These are phyloP conservation scores for Suhomyces sp. DNA, from an alignment of 805 yeast genomes.

Conservation along the genomic window DNA sequence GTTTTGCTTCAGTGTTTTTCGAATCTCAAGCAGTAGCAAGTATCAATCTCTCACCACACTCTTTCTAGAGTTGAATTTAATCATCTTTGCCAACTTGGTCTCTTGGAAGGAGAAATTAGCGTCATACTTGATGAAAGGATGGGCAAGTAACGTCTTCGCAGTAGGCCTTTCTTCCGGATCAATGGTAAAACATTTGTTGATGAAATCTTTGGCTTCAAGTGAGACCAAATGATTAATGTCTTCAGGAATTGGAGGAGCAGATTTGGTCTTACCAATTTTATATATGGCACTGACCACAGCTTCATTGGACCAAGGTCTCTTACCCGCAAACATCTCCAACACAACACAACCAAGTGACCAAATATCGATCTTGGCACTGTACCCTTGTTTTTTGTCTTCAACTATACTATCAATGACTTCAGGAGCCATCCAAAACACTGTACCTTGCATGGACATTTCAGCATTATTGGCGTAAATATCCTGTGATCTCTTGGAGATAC, in stretches of 20 bases:
- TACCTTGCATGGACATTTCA: slow-evolving; percentile 98
- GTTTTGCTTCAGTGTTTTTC: neutral
- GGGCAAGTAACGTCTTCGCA: slow-evolving; percentile 59
- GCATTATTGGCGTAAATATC: slow-evolving; percentile 89
- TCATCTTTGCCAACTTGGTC: slow-evolving; percentile 57
- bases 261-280: slow-evolving; percentile 78
- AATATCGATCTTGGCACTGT: slow-evolving; percentile 95
- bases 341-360: slow-evolving; percentile 99
- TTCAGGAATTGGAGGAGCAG: slow-evolving; percentile 96
- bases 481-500: slow-evolving; percentile 75
- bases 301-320: slow-evolving; percentile 95
- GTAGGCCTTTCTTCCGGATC: slow-evolving; percentile 90
- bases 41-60: slow-evolving; percentile 3
- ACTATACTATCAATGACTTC: slow-evolving; percentile 88
- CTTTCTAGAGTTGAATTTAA: slow-evolving; percentile 34
- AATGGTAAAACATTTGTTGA: slow-evolving; percentile 68
- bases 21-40: no score
- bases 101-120: slow-evolving; percentile 47
- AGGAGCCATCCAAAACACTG: slow-evolving; percentile 99
- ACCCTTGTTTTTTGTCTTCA: slow-evolving; percentile 77
- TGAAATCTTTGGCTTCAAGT: slow-evolving; percentile 62
- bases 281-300: slow-evolving; percentile 95
- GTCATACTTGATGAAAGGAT: slow-evolving; percentile 49
- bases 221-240: slow-evolving; percentile 70
- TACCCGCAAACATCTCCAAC: slow-evolving; percentile 95